phyloP scores from a whole-genome alignment of 177 flowering plant genomes.

The Vitis hybrid region DNA sequence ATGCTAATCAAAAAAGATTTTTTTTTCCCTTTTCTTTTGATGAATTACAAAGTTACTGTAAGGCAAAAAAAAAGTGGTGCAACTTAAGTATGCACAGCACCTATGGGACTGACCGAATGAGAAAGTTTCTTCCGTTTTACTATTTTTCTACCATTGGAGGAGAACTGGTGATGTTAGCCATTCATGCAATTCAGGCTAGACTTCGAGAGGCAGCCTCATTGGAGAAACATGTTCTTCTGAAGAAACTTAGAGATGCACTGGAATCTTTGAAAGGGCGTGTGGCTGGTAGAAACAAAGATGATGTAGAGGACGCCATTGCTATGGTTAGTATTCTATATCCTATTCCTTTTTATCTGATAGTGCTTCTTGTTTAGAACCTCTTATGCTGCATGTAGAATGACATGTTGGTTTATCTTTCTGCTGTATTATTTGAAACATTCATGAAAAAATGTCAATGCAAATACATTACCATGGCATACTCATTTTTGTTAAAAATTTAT shows the following conservation, averaged over 20 bases:
- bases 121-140: no score
- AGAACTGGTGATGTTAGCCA: background rate
- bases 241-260: constrained; percentile 94
- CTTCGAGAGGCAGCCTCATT: constrained; percentile 79
- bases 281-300: constrained; percentile 92
- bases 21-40: background rate
- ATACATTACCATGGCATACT: background rate
- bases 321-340: constrained; percentile 53
- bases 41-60: background rate
- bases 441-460: background rate
- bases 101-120: no score
- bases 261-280: constrained; percentile 87
- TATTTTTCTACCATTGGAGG: no score
- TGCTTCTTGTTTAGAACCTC: background rate
- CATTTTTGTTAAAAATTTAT: no score
- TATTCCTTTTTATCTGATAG: background rate
- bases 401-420: background rate
- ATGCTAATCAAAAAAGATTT: background rate
- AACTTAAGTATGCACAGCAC: background rate
- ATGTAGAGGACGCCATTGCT: constrained; percentile 90
- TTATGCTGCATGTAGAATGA: background rate
- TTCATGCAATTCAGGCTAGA: constrained; percentile 58
- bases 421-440: background rate
- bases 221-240: constrained; percentile 90
- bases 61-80: background rate